These are phyloP conservation scores for Ceratobasidium sp. DNA, from an alignment of 1,284 basidiomycete species.

Conservation along the genomic window DNA sequence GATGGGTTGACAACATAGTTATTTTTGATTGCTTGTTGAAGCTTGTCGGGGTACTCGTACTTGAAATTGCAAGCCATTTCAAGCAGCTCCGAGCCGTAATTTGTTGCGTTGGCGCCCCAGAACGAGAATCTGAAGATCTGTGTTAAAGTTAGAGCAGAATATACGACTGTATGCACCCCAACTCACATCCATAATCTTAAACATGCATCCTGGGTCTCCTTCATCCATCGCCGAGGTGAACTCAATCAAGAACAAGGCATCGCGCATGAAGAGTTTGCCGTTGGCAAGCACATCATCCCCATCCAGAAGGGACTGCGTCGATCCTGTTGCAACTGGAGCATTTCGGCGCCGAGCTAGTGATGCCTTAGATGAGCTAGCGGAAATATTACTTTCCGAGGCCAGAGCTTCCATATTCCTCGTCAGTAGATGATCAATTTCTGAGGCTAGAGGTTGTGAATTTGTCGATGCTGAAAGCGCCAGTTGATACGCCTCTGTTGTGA, in stretches of 20 bases:
- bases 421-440: too few species aligned
- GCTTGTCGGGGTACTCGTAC: not conserved
- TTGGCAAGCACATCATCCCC: slow-evolving; percentile 57
- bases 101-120: not conserved
- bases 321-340: too few species aligned
- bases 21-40: not conserved
- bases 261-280: slow-evolving; percentile 54
- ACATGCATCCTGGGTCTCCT: slow-evolving; percentile 55
- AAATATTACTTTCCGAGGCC: not conserved
- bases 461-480: not conserved
- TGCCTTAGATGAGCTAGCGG: not conserved
- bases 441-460: too few species aligned
- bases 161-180: too few species aligned
- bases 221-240: slow-evolving; percentile 55
- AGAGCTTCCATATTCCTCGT: too few species aligned
- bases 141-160: too few species aligned
- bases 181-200: slow-evolving; percentile 53
- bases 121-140: not conserved
- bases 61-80: not conserved
- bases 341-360: too few species aligned
- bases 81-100: not conserved
- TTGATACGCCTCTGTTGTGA: not conserved
- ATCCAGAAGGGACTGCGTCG: not conserved
- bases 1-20: not conserved
- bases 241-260: slow-evolving; percentile 55